Base-by-base conservation (phyloP, 768 basidiomycete genomes). In the Tephrocybe sp. region DNA sequence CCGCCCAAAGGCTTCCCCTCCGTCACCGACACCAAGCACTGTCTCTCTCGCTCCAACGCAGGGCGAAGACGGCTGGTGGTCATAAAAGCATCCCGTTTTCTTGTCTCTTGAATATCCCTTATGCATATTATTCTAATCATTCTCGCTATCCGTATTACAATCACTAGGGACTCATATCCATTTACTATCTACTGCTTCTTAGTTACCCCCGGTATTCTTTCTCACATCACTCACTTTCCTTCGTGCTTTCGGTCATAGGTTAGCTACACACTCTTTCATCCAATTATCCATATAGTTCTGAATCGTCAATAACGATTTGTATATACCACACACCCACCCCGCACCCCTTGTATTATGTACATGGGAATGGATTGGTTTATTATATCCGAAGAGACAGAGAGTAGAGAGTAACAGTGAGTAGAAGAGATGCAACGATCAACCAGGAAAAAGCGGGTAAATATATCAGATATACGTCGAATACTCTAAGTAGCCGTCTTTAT, bases 31-130 rank as follows among this genome's bases (percentile, higher is more conserved):
- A 22, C 83, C 82, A 21, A 92, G 91, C 59, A 79, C 72, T 1
- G 83, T 85, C n/a, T 88, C 87, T 18, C 72, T 79, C 23, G 76
- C 83, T 8, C 87, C 85, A 6, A 90, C 86, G 1, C 71, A 80
- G 50, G 80, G 80, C 34, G 74, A 82, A 1, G 84, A 92, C 40
- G 91, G 90, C 29, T 93, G 90, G 91, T 92, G 82, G 79, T 69
- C 72, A 58, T 88, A 72, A 70, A 54, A 45, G 29, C 29, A 34
- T 10, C 33, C 4, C 9, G 18, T 13, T 21, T 27, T 41, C 22
- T 5, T 11, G 45, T 39, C 25, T 23, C 41, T 53, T 41, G 3
- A 25, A 27, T 15, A 41, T 41, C 38, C 34, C 16, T 42, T 29
- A 33, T 42, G 18, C 22, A 52, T 42, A 43, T 23, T 46, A 34